phyloP scores from a whole-genome alignment of 1,284 basidiomycete species.

The Trichosporon faecale region DNA sequence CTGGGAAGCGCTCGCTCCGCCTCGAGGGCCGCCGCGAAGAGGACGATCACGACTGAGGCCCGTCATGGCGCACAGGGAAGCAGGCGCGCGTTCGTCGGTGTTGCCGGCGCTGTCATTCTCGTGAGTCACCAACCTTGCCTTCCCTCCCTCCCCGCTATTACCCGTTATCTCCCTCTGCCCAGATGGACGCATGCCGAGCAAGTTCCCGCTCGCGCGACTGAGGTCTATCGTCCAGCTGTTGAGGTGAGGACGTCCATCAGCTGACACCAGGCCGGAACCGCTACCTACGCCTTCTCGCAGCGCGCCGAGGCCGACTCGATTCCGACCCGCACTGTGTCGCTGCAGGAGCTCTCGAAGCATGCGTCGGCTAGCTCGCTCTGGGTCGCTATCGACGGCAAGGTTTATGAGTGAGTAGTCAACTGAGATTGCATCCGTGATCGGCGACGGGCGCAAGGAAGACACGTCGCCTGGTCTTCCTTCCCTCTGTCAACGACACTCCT shows the following conservation, averaged over 20 bases:
- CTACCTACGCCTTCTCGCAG: background rate
- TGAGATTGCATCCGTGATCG: background rate
- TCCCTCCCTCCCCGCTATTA: background rate
- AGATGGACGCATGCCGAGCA: no score
- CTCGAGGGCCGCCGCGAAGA: background rate
- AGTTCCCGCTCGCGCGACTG: no score
- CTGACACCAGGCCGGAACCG: slow-evolving; percentile 11
- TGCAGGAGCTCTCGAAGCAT: slow-evolving; percentile 35
- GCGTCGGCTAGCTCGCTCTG: slow-evolving; percentile 30
- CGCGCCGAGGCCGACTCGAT: slow-evolving; percentile 7
- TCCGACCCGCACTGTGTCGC: slow-evolving; percentile 12
- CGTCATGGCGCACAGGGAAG: background rate
- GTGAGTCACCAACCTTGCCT: background rate
- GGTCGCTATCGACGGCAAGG: slow-evolving; percentile 46
- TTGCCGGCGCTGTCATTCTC: background rate
- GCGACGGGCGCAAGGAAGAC: background rate
- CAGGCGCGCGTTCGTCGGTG: background rate
- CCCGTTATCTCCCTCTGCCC: no score
- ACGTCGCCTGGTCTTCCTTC: background rate
- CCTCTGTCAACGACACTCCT: no score
- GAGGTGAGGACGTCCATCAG: background rate
- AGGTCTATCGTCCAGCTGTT: background rate
- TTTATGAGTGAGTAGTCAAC: slow-evolving; percentile 36
- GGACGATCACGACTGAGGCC: background rate
- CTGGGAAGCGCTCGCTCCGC: background rate